Evolutionary conservation across 306 rosid species (phyloP).

Genomic region (Arachis hypogaea): DNA sequence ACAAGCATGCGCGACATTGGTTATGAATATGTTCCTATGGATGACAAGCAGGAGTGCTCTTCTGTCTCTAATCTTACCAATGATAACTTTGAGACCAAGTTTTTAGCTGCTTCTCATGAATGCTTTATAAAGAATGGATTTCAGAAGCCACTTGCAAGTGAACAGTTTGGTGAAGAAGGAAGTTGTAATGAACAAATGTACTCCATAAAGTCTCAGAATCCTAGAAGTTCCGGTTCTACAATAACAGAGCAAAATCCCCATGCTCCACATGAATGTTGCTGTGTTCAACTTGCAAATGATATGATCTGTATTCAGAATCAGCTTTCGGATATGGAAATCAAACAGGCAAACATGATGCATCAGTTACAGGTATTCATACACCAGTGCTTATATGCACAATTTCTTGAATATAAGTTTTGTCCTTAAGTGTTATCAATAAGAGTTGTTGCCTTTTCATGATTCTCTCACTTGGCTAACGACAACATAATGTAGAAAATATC

Average conservation of each 20-base stretch:
- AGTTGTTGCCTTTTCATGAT: slow-evolving; percentile 21
- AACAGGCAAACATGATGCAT: slow-evolving; percentile 72
- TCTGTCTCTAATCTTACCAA: slow-evolving; percentile 63
- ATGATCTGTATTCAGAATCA: slow-evolving; percentile 71
- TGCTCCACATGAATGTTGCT: slow-evolving; percentile 59
- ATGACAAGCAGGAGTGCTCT: slow-evolving; percentile 81
- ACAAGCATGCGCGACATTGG: slow-evolving; percentile 62
- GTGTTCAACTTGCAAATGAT: slow-evolving; percentile 65
- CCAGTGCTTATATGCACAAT: neutral
- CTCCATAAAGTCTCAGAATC: slow-evolving; percentile 52
- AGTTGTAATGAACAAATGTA: slow-evolving; percentile 50
- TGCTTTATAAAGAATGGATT: slow-evolving; percentile 47
- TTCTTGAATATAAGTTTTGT: slow-evolving; percentile 25
- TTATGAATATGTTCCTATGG: slow-evolving; percentile 70
- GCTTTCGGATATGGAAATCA: slow-evolving; percentile 73
- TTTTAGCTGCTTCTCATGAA: slow-evolving; percentile 54
- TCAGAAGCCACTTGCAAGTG: slow-evolving; percentile 47
- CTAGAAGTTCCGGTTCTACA: slow-evolving; percentile 69
- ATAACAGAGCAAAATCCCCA: slow-evolving; percentile 60
- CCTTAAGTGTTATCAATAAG: neutral
- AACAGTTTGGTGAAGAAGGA: slow-evolving; percentile 50
- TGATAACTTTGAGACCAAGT: slow-evolving; percentile 57
- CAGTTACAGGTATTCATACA: slow-evolving; percentile 63
- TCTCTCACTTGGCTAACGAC: slow-evolving; percentile 10
- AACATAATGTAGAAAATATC: slow-evolving; percentile 19